Evolutionary conservation across 371 early-diverging fungal genomes (phyloP).

Genomic region (Rhizopus microsporus): DNA sequence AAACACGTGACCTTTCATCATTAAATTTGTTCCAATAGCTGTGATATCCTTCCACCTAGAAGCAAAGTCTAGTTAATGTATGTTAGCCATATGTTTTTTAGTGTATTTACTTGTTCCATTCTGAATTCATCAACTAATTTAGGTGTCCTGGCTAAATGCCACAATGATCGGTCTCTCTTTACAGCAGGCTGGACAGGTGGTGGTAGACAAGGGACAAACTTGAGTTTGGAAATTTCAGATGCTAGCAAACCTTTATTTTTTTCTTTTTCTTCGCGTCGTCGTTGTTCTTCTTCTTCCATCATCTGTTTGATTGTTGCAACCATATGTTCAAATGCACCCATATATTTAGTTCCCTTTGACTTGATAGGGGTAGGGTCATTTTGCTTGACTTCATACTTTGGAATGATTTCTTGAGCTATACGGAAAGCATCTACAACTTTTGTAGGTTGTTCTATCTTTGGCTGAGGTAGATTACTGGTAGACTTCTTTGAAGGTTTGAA

Average conservation of each 20-base stretch:
- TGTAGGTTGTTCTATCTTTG: not conserved
- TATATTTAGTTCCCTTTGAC: not conserved
- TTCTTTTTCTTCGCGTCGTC: not conserved
- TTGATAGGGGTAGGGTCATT: not conserved
- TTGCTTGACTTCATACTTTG: not conserved
- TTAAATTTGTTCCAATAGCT: conserved; percentile 21
- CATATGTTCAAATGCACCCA: not conserved
- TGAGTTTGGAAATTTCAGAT: conserved; percentile 2
- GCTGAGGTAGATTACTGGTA: not conserved
- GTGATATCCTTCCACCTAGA: conserved; percentile 14
- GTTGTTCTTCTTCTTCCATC: not conserved
- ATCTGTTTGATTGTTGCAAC: not conserved
- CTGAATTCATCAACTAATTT: conserved; percentile 21
- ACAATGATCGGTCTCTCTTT: conserved; percentile 14
- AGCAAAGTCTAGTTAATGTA: too few relatives aligned
- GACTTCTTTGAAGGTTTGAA: not conserved
- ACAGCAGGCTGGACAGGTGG: conserved; percentile 14
- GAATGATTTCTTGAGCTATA: too few relatives aligned
- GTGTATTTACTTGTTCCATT: conserved; percentile 21
- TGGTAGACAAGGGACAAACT: conserved; percentile 13
- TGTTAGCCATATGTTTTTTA: not conserved
- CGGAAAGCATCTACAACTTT: not conserved
- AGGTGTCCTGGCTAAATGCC: conserved; percentile 18
- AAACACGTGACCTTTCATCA: conserved; percentile 13
- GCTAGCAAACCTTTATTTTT: not conserved